Evolutionary conservation across 2,329 filamentous ascomycete genomes (phyloP).

Genomic region (Scedosporium boydii): DNA sequence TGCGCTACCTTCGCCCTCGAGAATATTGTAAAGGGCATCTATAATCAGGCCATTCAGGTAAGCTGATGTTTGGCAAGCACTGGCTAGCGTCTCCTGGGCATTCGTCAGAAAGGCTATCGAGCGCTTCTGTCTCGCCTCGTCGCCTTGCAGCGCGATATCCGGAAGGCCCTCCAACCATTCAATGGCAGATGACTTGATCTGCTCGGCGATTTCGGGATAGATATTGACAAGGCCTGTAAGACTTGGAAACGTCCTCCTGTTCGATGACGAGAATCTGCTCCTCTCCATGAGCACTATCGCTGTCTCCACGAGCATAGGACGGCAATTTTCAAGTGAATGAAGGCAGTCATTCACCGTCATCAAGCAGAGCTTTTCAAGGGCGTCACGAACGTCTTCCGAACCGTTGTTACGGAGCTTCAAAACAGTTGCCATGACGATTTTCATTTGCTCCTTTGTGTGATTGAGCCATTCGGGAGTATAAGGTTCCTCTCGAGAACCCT

Average conservation of each 20-base stretch:
- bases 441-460: conserved; percentile 72
- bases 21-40: conserved; percentile 13
- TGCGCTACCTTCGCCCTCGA: conserved; percentile 14
- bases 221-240: conserved; percentile 54
- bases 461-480: conserved; percentile 59
- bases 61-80: conserved; percentile 46
- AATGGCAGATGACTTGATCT: conserved; percentile 62
- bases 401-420: conserved; percentile 66
- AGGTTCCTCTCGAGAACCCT: conserved; percentile 25
- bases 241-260: conserved; percentile 23
- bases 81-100: conserved; percentile 53
- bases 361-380: conserved; percentile 63
- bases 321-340: conserved; percentile 58
- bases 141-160: conserved; percentile 71
- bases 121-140: conserved; percentile 66
- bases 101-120: conserved; percentile 69
- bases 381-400: conserved; percentile 55
- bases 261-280: conserved; percentile 14
- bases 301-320: conserved; percentile 69
- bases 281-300: conserved; percentile 55
- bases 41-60: neutral
- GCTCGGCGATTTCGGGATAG: conserved; percentile 51
- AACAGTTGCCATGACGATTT: conserved; percentile 69
- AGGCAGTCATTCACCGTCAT: conserved; percentile 71
- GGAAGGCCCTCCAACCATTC: conserved; percentile 76